These are phyloP conservation scores for Dactylella cylindrospora DNA, from an alignment of 2,329 filamentous ascomycete species.

Conservation along the genomic window DNA sequence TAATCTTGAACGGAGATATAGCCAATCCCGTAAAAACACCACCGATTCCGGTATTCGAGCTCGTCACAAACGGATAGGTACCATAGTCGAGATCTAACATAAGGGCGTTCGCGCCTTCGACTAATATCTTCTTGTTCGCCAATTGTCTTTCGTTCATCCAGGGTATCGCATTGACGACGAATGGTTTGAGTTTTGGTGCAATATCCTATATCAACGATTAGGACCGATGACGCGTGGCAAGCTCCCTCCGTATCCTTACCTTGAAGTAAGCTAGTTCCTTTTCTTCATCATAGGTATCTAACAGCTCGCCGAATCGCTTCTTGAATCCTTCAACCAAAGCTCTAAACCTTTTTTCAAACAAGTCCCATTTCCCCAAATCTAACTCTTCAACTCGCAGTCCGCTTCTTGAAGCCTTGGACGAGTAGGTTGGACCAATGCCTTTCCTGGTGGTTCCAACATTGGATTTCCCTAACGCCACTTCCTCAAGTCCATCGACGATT, in stretches of 20 bases:
- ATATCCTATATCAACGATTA: slow-evolving; percentile 54
- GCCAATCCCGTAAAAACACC: slow-evolving; percentile 66
- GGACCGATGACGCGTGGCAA: background rate
- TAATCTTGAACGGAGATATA: slow-evolving; percentile 63
- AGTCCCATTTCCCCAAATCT: slow-evolving; percentile 60
- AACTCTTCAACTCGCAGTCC: slow-evolving; percentile 69
- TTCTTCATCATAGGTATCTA: slow-evolving; percentile 67
- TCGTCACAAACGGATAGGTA: slow-evolving; percentile 65
- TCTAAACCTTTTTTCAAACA: slow-evolving; percentile 68
- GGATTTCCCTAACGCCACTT: slow-evolving; percentile 56
- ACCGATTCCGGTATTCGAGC: slow-evolving; percentile 62
- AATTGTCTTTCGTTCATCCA: slow-evolving; percentile 65
- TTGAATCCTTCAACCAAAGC: slow-evolving; percentile 64
- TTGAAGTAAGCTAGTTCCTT: slow-evolving; percentile 67
- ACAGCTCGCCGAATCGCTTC: slow-evolving; percentile 68
- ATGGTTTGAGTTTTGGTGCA: slow-evolving; percentile 61
- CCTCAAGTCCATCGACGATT: slow-evolving; percentile 69
- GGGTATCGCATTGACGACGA: slow-evolving; percentile 67
- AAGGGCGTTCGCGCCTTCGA: slow-evolving; percentile 69
- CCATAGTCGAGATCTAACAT: slow-evolving; percentile 68
- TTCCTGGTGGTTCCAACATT: slow-evolving; percentile 56
- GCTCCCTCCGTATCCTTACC: slow-evolving; percentile 46
- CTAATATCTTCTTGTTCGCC: slow-evolving; percentile 62
- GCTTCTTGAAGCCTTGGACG: slow-evolving; percentile 64
- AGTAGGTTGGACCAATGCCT: slow-evolving; percentile 62